phyloP scores from a whole-genome alignment of 768 basidiomycete species.

The Lenzites betulinus region DNA sequence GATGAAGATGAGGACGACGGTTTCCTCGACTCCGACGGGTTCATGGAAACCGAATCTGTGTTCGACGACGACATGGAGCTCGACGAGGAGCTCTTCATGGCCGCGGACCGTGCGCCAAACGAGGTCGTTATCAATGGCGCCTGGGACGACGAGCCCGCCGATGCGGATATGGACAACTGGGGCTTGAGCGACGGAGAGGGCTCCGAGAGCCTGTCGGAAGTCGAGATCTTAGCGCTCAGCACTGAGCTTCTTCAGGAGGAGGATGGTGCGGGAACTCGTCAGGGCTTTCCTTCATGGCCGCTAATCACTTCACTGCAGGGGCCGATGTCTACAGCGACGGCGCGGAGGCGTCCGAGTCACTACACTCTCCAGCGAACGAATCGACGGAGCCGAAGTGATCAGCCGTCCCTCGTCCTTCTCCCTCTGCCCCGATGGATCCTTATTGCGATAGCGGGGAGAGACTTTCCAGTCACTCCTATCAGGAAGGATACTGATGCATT shows the following conservation, averaged over 20 bases:
- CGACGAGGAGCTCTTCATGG: constrained; percentile 22
- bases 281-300: neutral
- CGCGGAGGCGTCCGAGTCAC: constrained; percentile 3
- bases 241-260: constrained; percentile 7
- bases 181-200: constrained; percentile 41
- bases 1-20: constrained; percentile 47
- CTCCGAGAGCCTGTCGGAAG: constrained; percentile 25
- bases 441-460: neutral
- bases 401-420: no score
- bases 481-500: neutral
- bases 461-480: neutral
- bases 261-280: constrained; percentile 3
- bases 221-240: constrained; percentile 19
- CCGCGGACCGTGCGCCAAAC: constrained; percentile 29
- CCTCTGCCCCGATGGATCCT: neutral
- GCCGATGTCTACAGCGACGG: constrained; percentile 15
- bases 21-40: constrained; percentile 45
- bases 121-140: neutral
- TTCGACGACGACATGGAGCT: constrained; percentile 42
- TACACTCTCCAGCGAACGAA: constrained; percentile 5
- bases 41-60: constrained; percentile 39
- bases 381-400: constrained; percentile 7
- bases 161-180: constrained; percentile 38
- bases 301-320: neutral
- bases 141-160: constrained; percentile 25